Base-by-base conservation (phyloP, 2,329 filamentous ascomycete species). In the Fusarium ambrosium region DNA sequence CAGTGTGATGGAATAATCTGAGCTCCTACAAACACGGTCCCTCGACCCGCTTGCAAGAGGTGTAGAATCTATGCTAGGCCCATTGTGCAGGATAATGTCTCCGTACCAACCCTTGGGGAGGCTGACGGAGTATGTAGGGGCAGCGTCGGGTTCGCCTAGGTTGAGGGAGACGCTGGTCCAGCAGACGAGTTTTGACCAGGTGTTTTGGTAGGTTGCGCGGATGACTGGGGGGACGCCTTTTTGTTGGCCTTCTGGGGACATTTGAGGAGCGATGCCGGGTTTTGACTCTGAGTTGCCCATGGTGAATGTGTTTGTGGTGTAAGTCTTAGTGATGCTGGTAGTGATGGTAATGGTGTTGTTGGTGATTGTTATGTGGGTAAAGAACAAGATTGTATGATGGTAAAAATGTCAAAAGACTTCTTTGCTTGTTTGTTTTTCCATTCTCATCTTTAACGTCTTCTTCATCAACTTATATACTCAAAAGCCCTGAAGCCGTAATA, bases 221-320 rank as follows among this genome's bases (percentile, higher is more conserved):
- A 79, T 68, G 29, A 62, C 24, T 5, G 67, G 55, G 1, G 73
- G 73, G 2, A 75, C 39, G 13, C 48, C 64, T 16, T 71, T 65
- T 43, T 62, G 34, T 20, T 58, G 43, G 8, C 41, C 55, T 10
- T 70, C 34, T 24, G 61, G 20, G 18, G 73, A 58, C 45, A 75
- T 60, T 27, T 75, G 63, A 24, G 62, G 56, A 1, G 36, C 7
- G 18, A 37, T 32, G n/a, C n/a, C 20, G 18, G 70, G 53, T 64
- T 68, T 75, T 37, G 74, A 76, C 45, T 70, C 36, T 68, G 69
- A 72, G 66, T 65, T 64, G 9, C 74, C 74, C 74, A 76, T 76
- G 62, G 53, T 69, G 32, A 2, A 2, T 56, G 53, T 39, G 5
- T 13, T 56, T 56, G 48, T 29, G 24, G 45, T 51, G 9, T n/a